Evolutionary conservation across 2,329 filamentous ascomycete genomes (phyloP).

Genomic region (Myriosclerotinia duriaeana): DNA sequence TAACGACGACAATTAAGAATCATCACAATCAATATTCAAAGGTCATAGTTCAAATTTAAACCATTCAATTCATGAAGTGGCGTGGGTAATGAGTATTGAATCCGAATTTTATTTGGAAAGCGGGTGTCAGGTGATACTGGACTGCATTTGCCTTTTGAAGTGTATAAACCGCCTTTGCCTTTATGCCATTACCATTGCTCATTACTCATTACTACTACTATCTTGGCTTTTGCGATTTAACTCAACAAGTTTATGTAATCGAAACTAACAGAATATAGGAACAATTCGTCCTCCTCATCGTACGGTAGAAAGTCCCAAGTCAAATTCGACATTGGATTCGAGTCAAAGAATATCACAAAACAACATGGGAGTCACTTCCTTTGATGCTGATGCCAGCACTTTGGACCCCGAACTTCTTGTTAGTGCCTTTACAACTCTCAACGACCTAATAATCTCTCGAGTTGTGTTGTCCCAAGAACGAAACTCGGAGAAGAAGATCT

Average conservation of each 20-base stretch:
- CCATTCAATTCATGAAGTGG: no score
- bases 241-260: background rate
- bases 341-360: no score
- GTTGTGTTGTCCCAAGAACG: background rate
- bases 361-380: no score
- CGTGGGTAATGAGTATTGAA: no score
- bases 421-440: background rate
- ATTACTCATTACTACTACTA: no score
- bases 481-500: background rate
- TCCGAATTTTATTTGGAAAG: no score
- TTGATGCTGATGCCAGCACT: no score
- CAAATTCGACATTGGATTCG: background rate
- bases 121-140: no score
- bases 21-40: no score
- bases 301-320: background rate
- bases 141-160: no score
- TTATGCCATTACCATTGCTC: background rate
- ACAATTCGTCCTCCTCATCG: background rate
- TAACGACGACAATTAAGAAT: background rate
- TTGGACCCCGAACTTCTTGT: background rate
- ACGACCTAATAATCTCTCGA: background rate
- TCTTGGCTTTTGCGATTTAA: background rate
- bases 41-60: no score
- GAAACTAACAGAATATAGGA: conserved; percentile 2
- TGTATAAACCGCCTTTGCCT: background rate